Conservation (phyloP, 2,329 filamentous ascomycete genomes). For the Amauroascus niger region DNA sequence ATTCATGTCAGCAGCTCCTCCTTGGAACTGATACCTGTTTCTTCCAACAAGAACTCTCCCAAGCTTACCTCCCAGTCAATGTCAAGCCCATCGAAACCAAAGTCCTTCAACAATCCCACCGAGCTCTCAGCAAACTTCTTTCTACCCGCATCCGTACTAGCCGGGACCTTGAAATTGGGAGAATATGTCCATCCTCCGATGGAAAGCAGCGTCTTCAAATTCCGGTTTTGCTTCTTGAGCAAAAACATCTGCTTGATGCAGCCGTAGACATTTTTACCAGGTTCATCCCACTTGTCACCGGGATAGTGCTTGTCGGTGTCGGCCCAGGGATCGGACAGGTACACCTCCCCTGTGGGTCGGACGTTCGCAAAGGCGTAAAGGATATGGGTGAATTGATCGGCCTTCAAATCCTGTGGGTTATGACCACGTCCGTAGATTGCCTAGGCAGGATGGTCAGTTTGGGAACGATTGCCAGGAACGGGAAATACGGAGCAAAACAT, state of each 20-base stretch:
- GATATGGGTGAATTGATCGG: conserved; percentile 73
- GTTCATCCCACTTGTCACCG: conserved; percentile 56
- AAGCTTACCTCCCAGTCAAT: conserved; percentile 35
- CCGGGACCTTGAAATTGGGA: conserved; percentile 62
- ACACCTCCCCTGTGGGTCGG: conserved; percentile 66
- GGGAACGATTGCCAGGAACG: background rate
- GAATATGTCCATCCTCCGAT: conserved; percentile 76
- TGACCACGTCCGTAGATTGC: conserved; percentile 81
- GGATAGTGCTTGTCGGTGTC: conserved; percentile 61
- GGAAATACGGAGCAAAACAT: background rate
- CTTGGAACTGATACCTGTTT: background rate
- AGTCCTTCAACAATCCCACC: conserved; percentile 63
- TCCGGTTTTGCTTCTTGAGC: conserved; percentile 64
- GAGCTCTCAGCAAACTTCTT: conserved; percentile 57
- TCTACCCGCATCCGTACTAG: conserved; percentile 50
- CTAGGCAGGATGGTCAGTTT: conserved; percentile 32
- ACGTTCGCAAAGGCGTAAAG: conserved; percentile 90
- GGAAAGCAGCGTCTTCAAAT: conserved; percentile 69
- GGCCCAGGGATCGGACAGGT: conserved; percentile 58
- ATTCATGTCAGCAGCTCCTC: background rate
- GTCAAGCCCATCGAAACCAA: conserved; percentile 54
- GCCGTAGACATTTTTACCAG: conserved; percentile 64
- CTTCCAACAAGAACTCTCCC: background rate
- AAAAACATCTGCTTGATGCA: conserved; percentile 66
- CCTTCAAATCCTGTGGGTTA: conserved; percentile 72